phyloP scores from a whole-genome alignment of 2,329 filamentous ascomycete species.

The Arachnopeziza araneosa region DNA sequence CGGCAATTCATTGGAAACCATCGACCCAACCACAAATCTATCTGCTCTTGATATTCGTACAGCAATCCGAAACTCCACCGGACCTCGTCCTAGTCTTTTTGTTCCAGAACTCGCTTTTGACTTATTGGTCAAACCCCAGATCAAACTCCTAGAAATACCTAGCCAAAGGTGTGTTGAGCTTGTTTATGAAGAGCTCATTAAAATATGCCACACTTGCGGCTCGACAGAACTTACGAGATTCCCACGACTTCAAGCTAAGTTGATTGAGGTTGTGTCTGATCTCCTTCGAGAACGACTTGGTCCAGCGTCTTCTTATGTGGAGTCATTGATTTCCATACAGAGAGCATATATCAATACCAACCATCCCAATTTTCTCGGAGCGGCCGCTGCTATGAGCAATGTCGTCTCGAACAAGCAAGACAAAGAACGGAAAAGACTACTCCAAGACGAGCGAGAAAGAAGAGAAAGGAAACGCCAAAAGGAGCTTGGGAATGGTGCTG shows the following conservation, averaged over 20 bases:
- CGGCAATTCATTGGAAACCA: conserved; percentile 90
- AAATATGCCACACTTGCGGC: conserved; percentile 98
- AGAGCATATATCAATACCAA: conserved; percentile 99
- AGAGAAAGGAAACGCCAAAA: conserved; percentile 78
- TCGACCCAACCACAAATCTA: conserved; percentile 93
- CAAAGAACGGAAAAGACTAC: conserved; percentile 73
- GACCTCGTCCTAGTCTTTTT: conserved; percentile 89
- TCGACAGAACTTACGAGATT: conserved; percentile 90
- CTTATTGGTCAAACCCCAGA: conserved; percentile 94
- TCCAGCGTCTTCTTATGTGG: conserved; percentile 84
- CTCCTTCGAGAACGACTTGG: conserved; percentile 87
- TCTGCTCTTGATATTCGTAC: conserved; percentile 93
- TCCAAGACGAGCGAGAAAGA: conserved; percentile 80
- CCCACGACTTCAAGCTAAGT: conserved; percentile 87
- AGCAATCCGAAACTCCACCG: conserved; percentile 95
- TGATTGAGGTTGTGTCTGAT: conserved; percentile 97
- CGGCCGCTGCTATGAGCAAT: conserved; percentile 93
- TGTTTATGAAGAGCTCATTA: conserved; percentile 98
- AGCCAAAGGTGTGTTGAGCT: conserved; percentile 96
- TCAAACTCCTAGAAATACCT: conserved; percentile 91
- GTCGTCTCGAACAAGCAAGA: conserved; percentile 95
- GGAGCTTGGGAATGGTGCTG: conserved; percentile 76
- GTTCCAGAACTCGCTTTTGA: conserved; percentile 98
- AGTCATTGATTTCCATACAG: conserved; percentile 95
- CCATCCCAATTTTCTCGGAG: conserved; percentile 96